phyloP scores from a whole-genome alignment of 2,329 filamentous ascomycete species.

The Penicillium sp. region DNA sequence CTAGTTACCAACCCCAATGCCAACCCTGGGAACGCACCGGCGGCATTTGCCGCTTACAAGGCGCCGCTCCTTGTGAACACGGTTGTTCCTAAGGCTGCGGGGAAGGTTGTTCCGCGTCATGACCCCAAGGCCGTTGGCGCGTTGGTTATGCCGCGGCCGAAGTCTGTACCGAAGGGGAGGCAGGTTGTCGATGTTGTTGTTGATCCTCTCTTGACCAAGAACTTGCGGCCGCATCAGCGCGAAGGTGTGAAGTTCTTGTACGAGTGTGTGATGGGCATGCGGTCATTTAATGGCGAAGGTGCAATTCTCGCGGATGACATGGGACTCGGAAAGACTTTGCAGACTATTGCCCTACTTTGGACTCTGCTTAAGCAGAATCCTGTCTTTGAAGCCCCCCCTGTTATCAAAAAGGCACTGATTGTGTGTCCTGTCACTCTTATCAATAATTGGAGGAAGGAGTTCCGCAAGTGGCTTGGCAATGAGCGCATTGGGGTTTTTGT shows the following conservation, averaged over 20 bases:
- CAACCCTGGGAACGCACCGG: conserved; percentile 41
- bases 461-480: conserved; percentile 70
- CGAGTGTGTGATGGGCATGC: conserved; percentile 73
- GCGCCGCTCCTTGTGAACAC: conserved; percentile 58
- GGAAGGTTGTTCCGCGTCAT: conserved; percentile 61
- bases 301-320: conserved; percentile 73
- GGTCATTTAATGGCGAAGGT: conserved; percentile 63
- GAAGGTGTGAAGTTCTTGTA: conserved; percentile 70
- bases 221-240: conserved; percentile 65
- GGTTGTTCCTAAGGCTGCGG: conserved; percentile 44
- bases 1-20: conserved; percentile 39
- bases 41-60: conserved; percentile 56
- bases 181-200: conserved; percentile 70
- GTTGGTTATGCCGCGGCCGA: conserved; percentile 65
- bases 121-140: conserved; percentile 60
- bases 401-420: conserved; percentile 69
- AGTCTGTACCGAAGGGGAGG: conserved; percentile 57
- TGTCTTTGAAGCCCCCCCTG: conserved; percentile 56
- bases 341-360: conserved; percentile 70
- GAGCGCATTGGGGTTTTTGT: conserved; percentile 69
- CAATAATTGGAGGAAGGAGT: conserved; percentile 71
- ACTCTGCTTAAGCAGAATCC: conserved; percentile 71
- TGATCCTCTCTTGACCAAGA: conserved; percentile 62
- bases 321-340: conserved; percentile 71
- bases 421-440: conserved; percentile 72